Conservation (phyloP, 1,139 yeast species). For the Chernovozyma sophiae-reginae region DNA sequence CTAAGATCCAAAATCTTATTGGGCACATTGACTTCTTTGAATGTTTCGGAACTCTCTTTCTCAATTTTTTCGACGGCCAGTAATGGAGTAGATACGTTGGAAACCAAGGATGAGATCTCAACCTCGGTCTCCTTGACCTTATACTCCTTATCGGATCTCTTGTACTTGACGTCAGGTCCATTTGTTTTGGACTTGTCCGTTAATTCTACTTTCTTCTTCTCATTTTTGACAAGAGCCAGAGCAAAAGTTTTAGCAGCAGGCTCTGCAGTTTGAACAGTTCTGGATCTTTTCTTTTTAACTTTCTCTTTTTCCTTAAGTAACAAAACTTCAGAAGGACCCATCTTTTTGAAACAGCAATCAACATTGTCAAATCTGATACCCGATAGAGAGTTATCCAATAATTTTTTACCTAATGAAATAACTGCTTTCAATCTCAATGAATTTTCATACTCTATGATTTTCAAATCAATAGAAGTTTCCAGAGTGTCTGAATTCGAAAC, state of each 20-base stretch:
- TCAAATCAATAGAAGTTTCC: constrained; percentile 4
- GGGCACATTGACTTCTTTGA: not conserved
- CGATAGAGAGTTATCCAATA: constrained; percentile 9
- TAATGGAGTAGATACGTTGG: not conserved
- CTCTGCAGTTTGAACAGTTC: not conserved
- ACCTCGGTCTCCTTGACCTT: not conserved
- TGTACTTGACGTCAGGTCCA: not conserved
- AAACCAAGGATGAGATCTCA: not conserved
- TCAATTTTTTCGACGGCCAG: not conserved
- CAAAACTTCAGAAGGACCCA: not conserved
- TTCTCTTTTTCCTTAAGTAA: not conserved
- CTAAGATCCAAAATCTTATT: not conserved
- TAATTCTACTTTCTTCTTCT: not conserved
- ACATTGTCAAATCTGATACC: not conserved
- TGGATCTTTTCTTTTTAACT: not conserved
- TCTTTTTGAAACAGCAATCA: not conserved
- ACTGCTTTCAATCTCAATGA: constrained; percentile 21
- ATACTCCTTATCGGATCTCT: not conserved
- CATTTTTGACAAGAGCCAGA: not conserved
- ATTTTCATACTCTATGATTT: constrained; percentile 16
- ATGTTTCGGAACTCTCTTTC: not conserved
- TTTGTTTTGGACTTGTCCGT: not conserved
- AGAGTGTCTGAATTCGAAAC: constrained; percentile 5
- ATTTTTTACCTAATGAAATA: constrained; percentile 16
- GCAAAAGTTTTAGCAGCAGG: not conserved